phyloP scores from a whole-genome alignment of 1,284 basidiomycete species.

The Sanghuangporus sanghuang region DNA sequence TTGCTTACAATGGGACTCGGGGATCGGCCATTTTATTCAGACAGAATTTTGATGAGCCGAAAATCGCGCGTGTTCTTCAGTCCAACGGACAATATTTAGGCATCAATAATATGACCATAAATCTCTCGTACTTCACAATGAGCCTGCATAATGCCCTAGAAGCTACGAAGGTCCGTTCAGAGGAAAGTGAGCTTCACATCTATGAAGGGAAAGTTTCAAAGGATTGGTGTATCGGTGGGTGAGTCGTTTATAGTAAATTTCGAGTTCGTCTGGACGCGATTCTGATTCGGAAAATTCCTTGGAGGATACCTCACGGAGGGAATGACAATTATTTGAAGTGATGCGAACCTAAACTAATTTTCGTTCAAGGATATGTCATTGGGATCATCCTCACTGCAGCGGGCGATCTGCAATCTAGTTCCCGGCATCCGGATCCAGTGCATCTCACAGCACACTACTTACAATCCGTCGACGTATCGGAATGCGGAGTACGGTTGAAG shows the following conservation, averaged over 20 bases:
- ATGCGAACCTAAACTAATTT: background rate
- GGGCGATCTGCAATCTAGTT: slow-evolving; percentile 41
- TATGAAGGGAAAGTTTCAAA: slow-evolving; percentile 1
- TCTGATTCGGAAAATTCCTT: background rate
- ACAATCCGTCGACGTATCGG: slow-evolving; percentile 28
- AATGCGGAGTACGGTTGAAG: slow-evolving; percentile 43
- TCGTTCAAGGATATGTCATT: slow-evolving; percentile 47
- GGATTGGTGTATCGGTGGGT: slow-evolving; percentile 12
- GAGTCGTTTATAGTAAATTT: background rate
- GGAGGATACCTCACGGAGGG: slow-evolving; percentile 15
- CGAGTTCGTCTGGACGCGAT: background rate
- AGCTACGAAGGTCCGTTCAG: background rate
- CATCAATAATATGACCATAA: too few relatives aligned
- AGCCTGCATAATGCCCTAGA: background rate
- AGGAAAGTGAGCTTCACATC: background rate
- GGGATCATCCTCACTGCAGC: slow-evolving; percentile 50
- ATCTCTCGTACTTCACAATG: background rate
- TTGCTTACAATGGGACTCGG: background rate
- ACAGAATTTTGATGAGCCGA: background rate
- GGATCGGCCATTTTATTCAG: background rate
- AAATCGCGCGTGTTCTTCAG: background rate
- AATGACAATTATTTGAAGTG: background rate
- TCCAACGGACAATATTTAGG: background rate
- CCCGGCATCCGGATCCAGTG: slow-evolving; percentile 47
- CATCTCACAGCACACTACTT: slow-evolving; percentile 58